Evolutionary conservation across 1,284 basidiomycete genomes (phyloP), one percentile per base, ranked within the genome.

Genomic region (Ganoderma lucidum): DNA sequence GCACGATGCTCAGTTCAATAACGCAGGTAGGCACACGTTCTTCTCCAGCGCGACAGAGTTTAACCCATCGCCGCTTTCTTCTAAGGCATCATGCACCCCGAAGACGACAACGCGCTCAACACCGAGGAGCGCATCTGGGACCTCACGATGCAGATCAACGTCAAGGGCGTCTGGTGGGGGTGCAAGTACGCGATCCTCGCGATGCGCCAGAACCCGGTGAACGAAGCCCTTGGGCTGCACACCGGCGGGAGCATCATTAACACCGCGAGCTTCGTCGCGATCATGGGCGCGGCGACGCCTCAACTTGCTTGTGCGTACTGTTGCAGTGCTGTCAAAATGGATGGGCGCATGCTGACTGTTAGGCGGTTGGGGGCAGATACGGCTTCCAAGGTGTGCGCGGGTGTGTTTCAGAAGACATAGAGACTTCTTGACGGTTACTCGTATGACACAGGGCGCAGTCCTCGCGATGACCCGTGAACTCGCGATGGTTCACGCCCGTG

Each of bases 151-250:
- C 86, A 90, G 71, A 93, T 98, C 84, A 99, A 99, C 81, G 90
- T 97, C 80, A 99, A 99, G 83, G 97, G 97, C 66, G 97, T 98
- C 69, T 98, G 97, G 97, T 99, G 93, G 91, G 97, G 97, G 59
- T 97, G 94, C 87, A 98, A 98, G 82, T 93, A 99, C 79, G 97
- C 96, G 8, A 96, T 99, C 78, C 85, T 93, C 66, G 97, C 97
- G 32, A 99, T 99, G 97, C 91, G 95, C 72, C 84, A 95, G 73
- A 98, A 98, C 82, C 89, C 94, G 15, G 88, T 88, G 56, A 96
- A 98, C 73, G 88, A 88, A 72, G 82, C 87, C 67, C 96, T 93
- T 81, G 93, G 93, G 6, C 87, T 98, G 19, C 91, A 89, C 75
- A 83, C 84, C 28, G 96, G 96, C 66, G 97, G 97, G 69, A 96